Base-by-base conservation (phyloP, 169 alveolate genomes). In the Cyclospora cayetanensis region DNA sequence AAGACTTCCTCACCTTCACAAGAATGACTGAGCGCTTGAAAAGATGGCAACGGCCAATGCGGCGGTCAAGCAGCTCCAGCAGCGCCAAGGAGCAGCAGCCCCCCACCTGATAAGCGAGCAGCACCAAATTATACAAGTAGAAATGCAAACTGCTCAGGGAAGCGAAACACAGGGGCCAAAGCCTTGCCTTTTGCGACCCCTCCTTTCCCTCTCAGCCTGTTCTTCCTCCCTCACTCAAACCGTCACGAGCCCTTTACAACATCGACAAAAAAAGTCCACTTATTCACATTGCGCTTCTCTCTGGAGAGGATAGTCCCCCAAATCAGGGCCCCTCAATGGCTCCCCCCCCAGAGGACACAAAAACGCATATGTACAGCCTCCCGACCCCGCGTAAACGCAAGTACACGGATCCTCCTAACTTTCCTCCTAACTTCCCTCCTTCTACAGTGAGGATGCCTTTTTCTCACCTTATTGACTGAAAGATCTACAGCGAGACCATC, bases 1-100 rank as follows among this genome's bases (percentile, higher is more conserved):
- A 31, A 41, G n/a, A 15, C 82, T 2, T 29, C 41, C 94, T 70
- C 74, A 92, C 94, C 92, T 92, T 92, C 53, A 92, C 83, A 76
- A 92, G 91, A 2, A 92, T 43, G 39, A 86, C 85, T 1, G 94
- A 85, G 37, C 94, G 90, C 91, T 92, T 92, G 90, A 92, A 92
- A 43, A 92, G 93, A 41, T 92, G 94, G 55, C 29, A 11, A 4
- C 90, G 76, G 53, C 91, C 92, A n/a, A 92, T 76, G 46, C 92
- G 93, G 11, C 91, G 72, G 55, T 92, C 94, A 15, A 87, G 83
- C 3, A 79, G 90, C 50, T 92, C 93, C 55, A 92, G 93, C 15
- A 92, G 76, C 72, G 83, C 93, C 31, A 87, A 65, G 9, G 94
- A 85, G 55, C 93, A 92, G 74, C 94, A 92, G 43, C 94, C 94